A percentile compares a stretch with the other conserved stretches of the same genome.
These are phyloP conservation scores for Linum lewisii DNA, from an alignment of 345 rosid genomes.

Conservation along the genomic window DNA sequence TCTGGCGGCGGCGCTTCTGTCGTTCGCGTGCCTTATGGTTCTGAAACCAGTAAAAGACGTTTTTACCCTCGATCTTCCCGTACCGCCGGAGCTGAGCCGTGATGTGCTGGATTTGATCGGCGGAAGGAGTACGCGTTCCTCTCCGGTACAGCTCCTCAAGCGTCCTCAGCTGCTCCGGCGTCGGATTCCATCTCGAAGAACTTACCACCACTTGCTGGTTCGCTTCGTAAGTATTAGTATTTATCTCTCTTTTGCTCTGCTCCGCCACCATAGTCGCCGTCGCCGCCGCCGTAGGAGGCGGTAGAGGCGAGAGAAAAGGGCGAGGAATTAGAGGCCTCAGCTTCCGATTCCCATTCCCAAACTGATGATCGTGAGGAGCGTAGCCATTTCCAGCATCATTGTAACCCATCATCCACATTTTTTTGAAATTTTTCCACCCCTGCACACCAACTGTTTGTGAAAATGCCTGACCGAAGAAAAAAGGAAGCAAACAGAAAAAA, in stretches of 20 bases:
- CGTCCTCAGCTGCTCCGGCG: constrained; percentile 10
- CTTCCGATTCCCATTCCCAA: not conserved
- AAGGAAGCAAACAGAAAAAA: not conserved
- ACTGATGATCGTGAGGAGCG: not conserved
- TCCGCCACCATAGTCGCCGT: not conserved
- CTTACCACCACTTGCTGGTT: constrained; percentile 1
- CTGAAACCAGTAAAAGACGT: constrained; percentile 11
- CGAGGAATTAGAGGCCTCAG: not conserved
- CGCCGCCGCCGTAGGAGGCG: too few relatives aligned
- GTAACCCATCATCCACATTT: constrained; percentile 8
- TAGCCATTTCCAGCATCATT: not conserved
- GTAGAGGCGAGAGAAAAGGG: not conserved
- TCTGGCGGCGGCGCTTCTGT: constrained; percentile 13
- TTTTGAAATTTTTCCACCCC: not conserved
- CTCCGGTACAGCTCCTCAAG: constrained; percentile 10
- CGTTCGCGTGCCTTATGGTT: constrained; percentile 11
- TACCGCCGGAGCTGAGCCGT: constrained; percentile 9
- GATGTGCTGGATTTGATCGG: constrained; percentile 10
- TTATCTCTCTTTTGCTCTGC: not conserved
- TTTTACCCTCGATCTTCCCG: constrained; percentile 9
- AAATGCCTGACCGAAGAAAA: not conserved
- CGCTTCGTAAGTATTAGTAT: not conserved
- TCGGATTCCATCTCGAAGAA: constrained; percentile 9
- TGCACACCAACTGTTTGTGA: not conserved
- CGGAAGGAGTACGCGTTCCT: constrained; percentile 6